A percentile compares a stretch with the other conserved stretches of the same genome.
These are phyloP conservation scores for Hemileccinum rubropunctum DNA, from an alignment of 768 basidiomycete species.

Conservation along the genomic window DNA sequence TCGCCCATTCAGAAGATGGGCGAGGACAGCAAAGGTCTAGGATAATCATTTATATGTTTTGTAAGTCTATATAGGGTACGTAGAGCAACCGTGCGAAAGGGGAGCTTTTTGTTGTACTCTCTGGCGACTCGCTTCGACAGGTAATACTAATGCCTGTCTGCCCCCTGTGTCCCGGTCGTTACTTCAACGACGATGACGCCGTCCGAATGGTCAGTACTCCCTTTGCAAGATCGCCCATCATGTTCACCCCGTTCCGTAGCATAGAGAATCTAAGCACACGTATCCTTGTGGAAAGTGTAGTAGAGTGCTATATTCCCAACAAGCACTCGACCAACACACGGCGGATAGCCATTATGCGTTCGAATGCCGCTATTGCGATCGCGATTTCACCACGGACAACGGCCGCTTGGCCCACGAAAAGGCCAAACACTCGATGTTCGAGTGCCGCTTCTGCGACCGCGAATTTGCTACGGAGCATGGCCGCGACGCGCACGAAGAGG, in stretches of 20 bases:
- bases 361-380: slow-evolving; percentile 8
- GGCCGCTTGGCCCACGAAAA: slow-evolving; percentile 11
- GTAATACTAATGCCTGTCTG: slow-evolving; percentile 18
- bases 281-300: slow-evolving; percentile 6
- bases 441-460: slow-evolving; percentile 12
- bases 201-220: slow-evolving; percentile 15
- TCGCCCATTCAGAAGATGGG: too few relatives aligned
- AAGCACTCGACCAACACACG: slow-evolving; percentile 16
- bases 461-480: neutral
- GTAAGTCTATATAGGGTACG: too few relatives aligned
- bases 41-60: too few relatives aligned
- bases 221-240: neutral
- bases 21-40: too few relatives aligned
- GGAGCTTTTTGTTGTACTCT: neutral
- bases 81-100: slow-evolving; percentile 16
- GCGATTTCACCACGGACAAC: neutral
- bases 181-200: slow-evolving; percentile 10
- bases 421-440: slow-evolving; percentile 10
- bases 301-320: slow-evolving; percentile 1
- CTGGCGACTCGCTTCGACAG: too few relatives aligned
- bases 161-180: slow-evolving; percentile 14
- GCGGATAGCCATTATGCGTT: slow-evolving; percentile 6
- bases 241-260: slow-evolving; percentile 10
- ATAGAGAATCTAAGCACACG: slow-evolving; percentile 12
- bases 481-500: neutral